Evolutionary conservation across 441 rosid species (phyloP).

Genomic region (Viola pubescens): DNA sequence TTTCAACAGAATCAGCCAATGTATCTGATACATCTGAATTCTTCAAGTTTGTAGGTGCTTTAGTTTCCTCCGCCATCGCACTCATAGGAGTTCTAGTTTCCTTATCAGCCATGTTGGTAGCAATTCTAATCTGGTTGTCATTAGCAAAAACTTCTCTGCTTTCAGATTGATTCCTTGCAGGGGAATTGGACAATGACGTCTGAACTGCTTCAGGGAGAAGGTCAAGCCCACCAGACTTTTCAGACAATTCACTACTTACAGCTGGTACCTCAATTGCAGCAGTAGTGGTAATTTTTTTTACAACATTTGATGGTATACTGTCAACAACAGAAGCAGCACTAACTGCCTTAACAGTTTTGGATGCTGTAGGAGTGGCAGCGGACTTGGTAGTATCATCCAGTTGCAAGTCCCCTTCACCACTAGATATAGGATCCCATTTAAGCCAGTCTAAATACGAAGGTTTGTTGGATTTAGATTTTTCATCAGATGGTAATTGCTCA

Average conservation of each 20-base stretch:
- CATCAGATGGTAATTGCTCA: conserved; percentile 41
- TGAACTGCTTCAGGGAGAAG: conserved; percentile 17
- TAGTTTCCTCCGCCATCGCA: neutral
- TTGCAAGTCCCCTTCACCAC: conserved; percentile 76
- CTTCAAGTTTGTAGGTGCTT: too few relatives aligned
- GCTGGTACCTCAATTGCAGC: conserved; percentile 15
- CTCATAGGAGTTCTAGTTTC: conserved; percentile 18
- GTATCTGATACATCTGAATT: neutral
- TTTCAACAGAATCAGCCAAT: neutral
- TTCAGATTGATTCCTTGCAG: conserved; percentile 13
- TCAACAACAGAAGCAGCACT: conserved; percentile 47
- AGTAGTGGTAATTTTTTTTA: conserved; percentile 1
- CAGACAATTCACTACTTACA: conserved; percentile 16
- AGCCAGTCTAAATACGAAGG: conserved; percentile 45
- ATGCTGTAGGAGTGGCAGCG: conserved; percentile 28
- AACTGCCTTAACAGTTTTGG: conserved; percentile 47
- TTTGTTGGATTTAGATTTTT: conserved; percentile 27
- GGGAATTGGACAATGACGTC: conserved; percentile 17
- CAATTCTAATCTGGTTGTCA: neutral
- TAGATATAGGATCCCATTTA: conserved; percentile 83
- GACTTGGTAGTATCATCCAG: conserved; percentile 59
- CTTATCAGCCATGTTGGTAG: conserved; percentile 6
- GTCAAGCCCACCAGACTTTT: conserved; percentile 7
- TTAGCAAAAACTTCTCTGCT: conserved; percentile 13
- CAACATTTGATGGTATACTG: conserved; percentile 35